Conservation (phyloP, 805 yeast genomes). For the Yarrowia divulgata region DNA sequence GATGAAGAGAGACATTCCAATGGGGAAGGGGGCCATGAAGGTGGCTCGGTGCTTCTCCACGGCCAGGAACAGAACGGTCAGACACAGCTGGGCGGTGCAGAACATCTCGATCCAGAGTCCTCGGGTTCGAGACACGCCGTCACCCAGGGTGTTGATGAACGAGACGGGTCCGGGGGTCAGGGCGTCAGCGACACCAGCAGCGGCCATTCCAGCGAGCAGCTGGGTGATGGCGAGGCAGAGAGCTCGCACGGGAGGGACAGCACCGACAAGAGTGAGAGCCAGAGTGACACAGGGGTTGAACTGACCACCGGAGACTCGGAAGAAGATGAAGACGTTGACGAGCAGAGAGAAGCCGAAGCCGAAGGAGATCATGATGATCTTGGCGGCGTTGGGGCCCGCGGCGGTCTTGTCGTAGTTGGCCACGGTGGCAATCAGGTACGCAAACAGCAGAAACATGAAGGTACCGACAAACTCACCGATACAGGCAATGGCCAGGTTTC, state of each 20-base stretch:
- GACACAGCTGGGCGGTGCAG: slow-evolving; percentile 74
- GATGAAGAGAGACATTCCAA: slow-evolving; percentile 81
- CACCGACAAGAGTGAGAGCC: slow-evolving; percentile 72
- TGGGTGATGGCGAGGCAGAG: slow-evolving; percentile 69
- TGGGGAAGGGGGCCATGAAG: slow-evolving; percentile 79
- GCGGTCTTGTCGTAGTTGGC: slow-evolving; percentile 64
- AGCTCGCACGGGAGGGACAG: slow-evolving; percentile 76
- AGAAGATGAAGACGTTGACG: slow-evolving; percentile 72
- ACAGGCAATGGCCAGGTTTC: slow-evolving; percentile 72
- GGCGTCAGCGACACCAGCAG: slow-evolving; percentile 86
- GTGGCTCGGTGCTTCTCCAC: slow-evolving; percentile 82
- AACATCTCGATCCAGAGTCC: slow-evolving; percentile 85
- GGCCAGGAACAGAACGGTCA: slow-evolving; percentile 81
- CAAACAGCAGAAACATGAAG: slow-evolving; percentile 80
- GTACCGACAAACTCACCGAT: slow-evolving; percentile 88
- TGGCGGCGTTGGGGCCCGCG: slow-evolving; percentile 57
- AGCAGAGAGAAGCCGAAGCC: slow-evolving; percentile 89
- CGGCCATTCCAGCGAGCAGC: slow-evolving; percentile 86
- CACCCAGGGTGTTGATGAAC: slow-evolving; percentile 75
- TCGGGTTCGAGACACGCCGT: slow-evolving; percentile 72
- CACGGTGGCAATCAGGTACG: slow-evolving; percentile 81
- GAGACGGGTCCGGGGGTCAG: slow-evolving; percentile 82
- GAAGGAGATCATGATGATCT: slow-evolving; percentile 77
- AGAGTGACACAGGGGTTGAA: slow-evolving; percentile 89
- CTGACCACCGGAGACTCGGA: slow-evolving; percentile 86